A percentile compares a stretch with the other conserved stretches of the same genome.
Conservation (phyloP, 1,284 basidiomycete species). For the Ustilago crameri region DNA sequence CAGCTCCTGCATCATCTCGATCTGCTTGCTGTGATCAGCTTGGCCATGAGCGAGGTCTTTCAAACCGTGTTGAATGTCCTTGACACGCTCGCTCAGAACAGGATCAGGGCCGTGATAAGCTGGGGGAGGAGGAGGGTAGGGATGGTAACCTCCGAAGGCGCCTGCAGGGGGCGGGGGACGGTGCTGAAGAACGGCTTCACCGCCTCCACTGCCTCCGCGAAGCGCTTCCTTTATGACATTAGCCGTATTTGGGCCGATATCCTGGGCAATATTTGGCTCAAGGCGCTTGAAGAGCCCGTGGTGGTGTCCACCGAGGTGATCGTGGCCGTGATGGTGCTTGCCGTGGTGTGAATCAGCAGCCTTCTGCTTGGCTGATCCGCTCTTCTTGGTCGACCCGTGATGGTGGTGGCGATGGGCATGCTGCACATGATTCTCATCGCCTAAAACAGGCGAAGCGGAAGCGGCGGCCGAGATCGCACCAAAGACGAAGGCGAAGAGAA, state of each 20-base stretch:
- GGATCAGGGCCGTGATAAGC: conserved; percentile 5
- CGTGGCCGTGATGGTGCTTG: background rate
- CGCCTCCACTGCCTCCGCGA: background rate
- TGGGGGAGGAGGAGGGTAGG: background rate
- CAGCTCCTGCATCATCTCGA: conserved; percentile 20
- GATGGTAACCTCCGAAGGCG: background rate
- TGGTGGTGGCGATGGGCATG: background rate
- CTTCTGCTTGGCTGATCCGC: conserved; percentile 4
- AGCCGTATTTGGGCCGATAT: conserved; percentile 4
- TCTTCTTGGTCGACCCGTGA: background rate
- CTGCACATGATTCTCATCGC: conserved; percentile 13
- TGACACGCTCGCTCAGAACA: conserved; percentile 2
- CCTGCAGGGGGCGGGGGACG: background rate
- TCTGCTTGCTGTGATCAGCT: conserved; percentile 8
- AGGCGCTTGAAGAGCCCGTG: conserved; percentile 8
- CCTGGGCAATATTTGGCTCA: background rate
- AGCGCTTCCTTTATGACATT: background rate
- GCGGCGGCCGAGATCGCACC: conserved; percentile 43
- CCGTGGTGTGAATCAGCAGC: background rate
- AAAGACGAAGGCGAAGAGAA: conserved; percentile 39
- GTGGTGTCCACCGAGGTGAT: background rate
- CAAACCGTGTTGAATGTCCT: background rate
- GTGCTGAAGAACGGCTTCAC: conserved; percentile 6
- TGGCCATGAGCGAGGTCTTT: too few relatives aligned
- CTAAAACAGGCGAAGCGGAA: conserved; percentile 16